Evolutionary conservation across 495 filamentous ascomycete genomes (phyloP).

Genomic region (Tuber brumale): DNA sequence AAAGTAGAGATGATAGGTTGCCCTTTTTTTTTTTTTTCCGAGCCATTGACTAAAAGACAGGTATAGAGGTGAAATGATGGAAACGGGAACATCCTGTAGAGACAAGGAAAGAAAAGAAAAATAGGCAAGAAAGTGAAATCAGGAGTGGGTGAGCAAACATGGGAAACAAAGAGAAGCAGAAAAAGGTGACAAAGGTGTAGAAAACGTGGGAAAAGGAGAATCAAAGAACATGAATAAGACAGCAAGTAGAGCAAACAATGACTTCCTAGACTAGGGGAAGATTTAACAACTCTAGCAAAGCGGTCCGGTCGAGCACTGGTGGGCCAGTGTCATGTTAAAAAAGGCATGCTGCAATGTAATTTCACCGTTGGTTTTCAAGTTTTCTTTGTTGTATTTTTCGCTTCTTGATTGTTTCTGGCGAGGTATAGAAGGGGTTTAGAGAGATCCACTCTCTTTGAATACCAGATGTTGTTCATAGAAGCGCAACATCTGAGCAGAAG

Average conservation of each 20-base stretch:
- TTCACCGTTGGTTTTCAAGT: neutral
- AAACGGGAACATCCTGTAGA: neutral
- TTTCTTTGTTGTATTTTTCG: neutral
- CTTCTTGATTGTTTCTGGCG: neutral
- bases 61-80: neutral
- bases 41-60: neutral
- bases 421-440: constrained; percentile 13
- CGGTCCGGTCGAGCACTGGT: neutral
- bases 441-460: constrained; percentile 38
- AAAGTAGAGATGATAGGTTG: neutral
- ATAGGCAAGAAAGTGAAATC: neutral
- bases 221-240: neutral
- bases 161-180: neutral
- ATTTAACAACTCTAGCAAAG: neutral
- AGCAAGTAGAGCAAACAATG: neutral
- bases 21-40: constrained; percentile 16
- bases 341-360: neutral
- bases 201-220: neutral
- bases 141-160: neutral
- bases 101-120: neutral
- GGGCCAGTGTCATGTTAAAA: neutral
- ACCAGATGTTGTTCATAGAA: constrained; percentile 56
- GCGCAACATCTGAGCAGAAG: constrained; percentile 50
- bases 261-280: neutral
- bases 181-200: neutral